Evolutionary conservation across 441 rosid genomes (phyloP).

Genomic region (Erodium texanum): DNA sequence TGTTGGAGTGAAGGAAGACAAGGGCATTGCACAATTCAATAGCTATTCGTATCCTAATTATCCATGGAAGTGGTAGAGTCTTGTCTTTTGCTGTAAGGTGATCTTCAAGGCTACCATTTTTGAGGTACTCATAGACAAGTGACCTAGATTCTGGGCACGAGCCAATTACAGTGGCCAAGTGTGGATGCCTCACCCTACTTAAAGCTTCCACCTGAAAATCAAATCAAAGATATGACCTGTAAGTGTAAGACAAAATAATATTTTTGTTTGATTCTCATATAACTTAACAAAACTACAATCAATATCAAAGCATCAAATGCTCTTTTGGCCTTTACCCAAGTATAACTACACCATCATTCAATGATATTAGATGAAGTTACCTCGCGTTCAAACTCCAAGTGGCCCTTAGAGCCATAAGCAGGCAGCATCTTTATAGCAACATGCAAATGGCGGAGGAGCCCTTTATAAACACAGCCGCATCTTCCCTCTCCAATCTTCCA

Average conservation of each 20-base stretch:
- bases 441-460: slow-evolving; percentile 53
- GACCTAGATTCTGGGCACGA: slow-evolving; percentile 74
- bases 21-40: slow-evolving; percentile 79
- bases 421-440: slow-evolving; percentile 90
- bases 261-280: neutral
- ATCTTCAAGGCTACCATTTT: slow-evolving; percentile 68
- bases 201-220: slow-evolving; percentile 62
- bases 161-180: slow-evolving; percentile 65
- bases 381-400: slow-evolving; percentile 47
- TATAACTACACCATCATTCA: neutral
- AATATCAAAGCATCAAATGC: neutral
- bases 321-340: slow-evolving; percentile 5
- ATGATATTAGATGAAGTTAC: slow-evolving; percentile 24
- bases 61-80: slow-evolving; percentile 55
- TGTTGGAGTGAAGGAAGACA: slow-evolving; percentile 71
- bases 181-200: slow-evolving; percentile 80
- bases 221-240: slow-evolving; percentile 12
- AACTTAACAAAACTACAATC: neutral
- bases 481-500: slow-evolving; percentile 82
- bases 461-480: slow-evolving; percentile 72
- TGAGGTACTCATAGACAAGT: slow-evolving; percentile 60
- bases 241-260: neutral
- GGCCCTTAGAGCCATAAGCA: slow-evolving; percentile 58
- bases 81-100: slow-evolving; percentile 44
- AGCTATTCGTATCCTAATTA: slow-evolving; percentile 51